Conservation (phyloP, 2,329 filamentous ascomycete species). For the Alternaria sp. region DNA sequence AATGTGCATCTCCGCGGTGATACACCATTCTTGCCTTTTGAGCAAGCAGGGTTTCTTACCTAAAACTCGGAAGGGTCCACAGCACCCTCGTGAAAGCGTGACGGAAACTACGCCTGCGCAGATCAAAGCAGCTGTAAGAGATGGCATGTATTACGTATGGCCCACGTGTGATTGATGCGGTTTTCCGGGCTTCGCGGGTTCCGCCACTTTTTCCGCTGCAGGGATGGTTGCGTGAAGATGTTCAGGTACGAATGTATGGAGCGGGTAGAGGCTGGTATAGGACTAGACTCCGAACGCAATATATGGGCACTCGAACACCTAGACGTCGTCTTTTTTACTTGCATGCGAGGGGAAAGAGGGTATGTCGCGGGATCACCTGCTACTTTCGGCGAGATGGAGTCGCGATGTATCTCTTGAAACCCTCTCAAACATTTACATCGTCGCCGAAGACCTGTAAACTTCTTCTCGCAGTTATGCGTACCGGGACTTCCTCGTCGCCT, state of each 20-base stretch:
- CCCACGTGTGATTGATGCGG: neutral
- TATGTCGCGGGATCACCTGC: neutral
- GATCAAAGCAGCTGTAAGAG: neutral
- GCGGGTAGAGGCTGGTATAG: neutral
- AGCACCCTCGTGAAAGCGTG: neutral
- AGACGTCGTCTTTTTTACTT: too few relatives aligned
- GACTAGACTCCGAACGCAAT: neutral
- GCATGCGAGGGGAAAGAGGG: neutral
- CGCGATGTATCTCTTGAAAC: too few relatives aligned
- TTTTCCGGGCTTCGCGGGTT: neutral
- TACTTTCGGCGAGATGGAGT: too few relatives aligned
- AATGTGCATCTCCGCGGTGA: conserved; percentile 16
- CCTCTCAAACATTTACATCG: too few relatives aligned
- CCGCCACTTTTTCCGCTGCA: neutral
- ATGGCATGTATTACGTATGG: neutral
- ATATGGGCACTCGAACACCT: neutral
- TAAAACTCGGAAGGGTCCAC: neutral
- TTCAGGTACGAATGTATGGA: neutral
- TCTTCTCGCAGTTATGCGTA: too few relatives aligned
- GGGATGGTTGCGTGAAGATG: neutral
- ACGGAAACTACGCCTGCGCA: neutral
- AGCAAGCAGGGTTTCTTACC: neutral
- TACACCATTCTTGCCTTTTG: neutral
- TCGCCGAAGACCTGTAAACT: too few relatives aligned
- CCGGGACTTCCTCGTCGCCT: neutral